phyloP scores from a whole-genome alignment of 148 eudicot species.

The Arctostaphylos glauca region DNA sequence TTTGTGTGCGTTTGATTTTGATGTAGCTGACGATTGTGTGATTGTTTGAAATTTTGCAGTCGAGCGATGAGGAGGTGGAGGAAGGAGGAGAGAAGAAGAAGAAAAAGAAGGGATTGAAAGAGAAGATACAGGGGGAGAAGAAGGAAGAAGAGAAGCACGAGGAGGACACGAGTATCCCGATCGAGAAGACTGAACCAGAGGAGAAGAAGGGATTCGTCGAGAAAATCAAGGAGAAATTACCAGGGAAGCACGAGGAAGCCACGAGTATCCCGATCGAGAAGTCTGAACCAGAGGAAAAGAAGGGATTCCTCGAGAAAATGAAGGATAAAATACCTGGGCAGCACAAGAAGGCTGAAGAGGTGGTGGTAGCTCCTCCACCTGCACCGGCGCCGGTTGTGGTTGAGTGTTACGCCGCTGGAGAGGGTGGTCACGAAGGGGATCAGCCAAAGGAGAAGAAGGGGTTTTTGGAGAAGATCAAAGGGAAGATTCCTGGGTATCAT shows the following conservation, averaged over 20 bases:
- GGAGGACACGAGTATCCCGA: background rate
- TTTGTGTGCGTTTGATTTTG: too few species aligned
- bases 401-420: background rate
- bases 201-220: background rate
- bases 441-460: constrained; percentile 4
- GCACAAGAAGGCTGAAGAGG: background rate
- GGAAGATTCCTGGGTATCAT: constrained; percentile 1
- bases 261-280: background rate
- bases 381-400: background rate
- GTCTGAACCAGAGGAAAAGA: constrained; percentile 29
- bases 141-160: constrained; percentile 5
- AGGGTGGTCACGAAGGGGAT: background rate
- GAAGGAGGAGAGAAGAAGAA: background rate
- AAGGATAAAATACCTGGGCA: constrained; percentile 51
- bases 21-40: background rate
- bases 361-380: background rate
- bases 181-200: background rate
- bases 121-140: background rate
- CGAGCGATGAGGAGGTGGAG: background rate
- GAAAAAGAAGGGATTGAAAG: constrained; percentile 25
- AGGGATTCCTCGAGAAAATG: constrained; percentile 49
- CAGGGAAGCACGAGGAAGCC: background rate
- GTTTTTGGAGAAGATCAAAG: constrained; percentile 2
- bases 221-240: constrained; percentile 1
- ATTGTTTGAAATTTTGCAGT: background rate